Conservation (phyloP, 139 green algal genomes). For the Spirogloea muscicola region DNA sequence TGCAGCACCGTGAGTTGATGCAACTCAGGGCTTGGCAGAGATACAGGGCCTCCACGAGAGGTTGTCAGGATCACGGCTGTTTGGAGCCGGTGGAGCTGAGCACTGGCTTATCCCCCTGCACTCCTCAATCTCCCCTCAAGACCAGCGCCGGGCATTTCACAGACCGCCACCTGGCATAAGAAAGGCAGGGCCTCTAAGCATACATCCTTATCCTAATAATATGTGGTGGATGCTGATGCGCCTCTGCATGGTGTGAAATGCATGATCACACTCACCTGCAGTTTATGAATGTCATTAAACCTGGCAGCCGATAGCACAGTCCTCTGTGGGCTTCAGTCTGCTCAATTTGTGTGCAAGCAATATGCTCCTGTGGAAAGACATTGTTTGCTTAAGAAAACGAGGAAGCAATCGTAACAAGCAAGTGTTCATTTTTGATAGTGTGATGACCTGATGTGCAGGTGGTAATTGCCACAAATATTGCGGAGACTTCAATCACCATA, state of each 20-base stretch:
- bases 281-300: no score
- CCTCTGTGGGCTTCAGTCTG: no score
- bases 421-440: no score
- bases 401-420: no score
- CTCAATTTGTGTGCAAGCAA: no score
- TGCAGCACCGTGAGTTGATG: background rate
- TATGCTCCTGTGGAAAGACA: no score
- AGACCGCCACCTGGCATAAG: slow-evolving; percentile 39
- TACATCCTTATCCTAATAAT: slow-evolving; percentile 1
- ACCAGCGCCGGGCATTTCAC: slow-evolving; percentile 60
- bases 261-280: no score
- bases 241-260: no score
- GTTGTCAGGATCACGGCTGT: slow-evolving; percentile 8
- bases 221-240: background rate
- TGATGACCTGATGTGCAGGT: no score
- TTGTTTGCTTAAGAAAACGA: no score
- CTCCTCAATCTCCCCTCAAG: slow-evolving; percentile 67
- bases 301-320: no score
- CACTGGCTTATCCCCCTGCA: slow-evolving; percentile 86
- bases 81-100: slow-evolving; percentile 2
- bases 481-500: slow-evolving; percentile 92
- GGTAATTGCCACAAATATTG: slow-evolving; percentile 94
- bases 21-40: slow-evolving; percentile 63
- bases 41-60: slow-evolving; percentile 56
- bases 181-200: slow-evolving; percentile 58